Percentiles rank a stretch among this genome's conserved stretches.
Evolutionary conservation across 2,329 filamentous ascomycete genomes (phyloP).

Genomic region (Aspergillus versicolor): DNA sequence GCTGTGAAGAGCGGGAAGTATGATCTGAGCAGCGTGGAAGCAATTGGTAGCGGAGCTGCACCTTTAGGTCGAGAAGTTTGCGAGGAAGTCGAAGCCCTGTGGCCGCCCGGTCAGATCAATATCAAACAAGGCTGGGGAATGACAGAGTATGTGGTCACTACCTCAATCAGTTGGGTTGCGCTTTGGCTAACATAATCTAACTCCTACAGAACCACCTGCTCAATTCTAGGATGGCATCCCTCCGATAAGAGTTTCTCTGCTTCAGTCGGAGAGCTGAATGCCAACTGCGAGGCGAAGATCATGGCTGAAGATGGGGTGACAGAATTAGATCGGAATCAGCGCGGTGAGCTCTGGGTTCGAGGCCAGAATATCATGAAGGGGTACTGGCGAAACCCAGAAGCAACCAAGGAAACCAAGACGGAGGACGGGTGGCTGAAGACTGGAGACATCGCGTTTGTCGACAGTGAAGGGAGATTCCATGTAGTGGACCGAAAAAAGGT

Average conservation of each 20-base stretch:
- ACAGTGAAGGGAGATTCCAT: slow-evolving; percentile 56
- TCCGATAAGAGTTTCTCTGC: slow-evolving; percentile 42
- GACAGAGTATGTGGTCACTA: slow-evolving; percentile 61
- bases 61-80: slow-evolving; percentile 58
- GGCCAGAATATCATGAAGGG: slow-evolving; percentile 72
- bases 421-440: slow-evolving; percentile 69
- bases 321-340: slow-evolving; percentile 54
- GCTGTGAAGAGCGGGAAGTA: slow-evolving; percentile 55
- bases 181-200: not conserved
- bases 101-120: slow-evolving; percentile 50
- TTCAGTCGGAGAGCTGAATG: slow-evolving; percentile 62
- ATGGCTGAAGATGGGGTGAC: slow-evolving; percentile 51
- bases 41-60: slow-evolving; percentile 66
- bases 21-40: slow-evolving; percentile 66
- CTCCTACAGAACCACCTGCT: slow-evolving; percentile 60
- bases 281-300: slow-evolving; percentile 69
- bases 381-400: slow-evolving; percentile 71
- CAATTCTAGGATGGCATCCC: slow-evolving; percentile 64
- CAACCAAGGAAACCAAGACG: slow-evolving; percentile 63
- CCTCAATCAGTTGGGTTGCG: not conserved
- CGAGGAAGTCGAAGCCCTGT: slow-evolving; percentile 59
- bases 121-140: slow-evolving; percentile 80
- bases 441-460: slow-evolving; percentile 67
- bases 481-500: slow-evolving; percentile 76
- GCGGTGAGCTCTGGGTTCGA: slow-evolving; percentile 71